phyloP scores from a whole-genome alignment of 139 green algal genomes.

The Trebouxia sp. region DNA sequence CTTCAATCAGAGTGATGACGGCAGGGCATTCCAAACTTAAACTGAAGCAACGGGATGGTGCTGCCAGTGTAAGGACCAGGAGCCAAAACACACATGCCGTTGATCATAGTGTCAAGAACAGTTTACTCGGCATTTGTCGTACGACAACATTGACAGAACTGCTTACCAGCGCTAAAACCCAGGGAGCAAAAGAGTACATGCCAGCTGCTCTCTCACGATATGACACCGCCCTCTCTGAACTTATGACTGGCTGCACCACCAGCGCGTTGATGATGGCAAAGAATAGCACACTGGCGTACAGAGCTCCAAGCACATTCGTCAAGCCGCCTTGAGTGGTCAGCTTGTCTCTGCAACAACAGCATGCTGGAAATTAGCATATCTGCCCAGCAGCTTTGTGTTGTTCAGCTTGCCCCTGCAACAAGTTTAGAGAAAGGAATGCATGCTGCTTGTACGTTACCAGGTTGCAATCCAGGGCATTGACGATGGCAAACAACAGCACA shows the following conservation, averaged over 20 bases:
- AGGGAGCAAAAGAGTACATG: conserved; percentile 32
- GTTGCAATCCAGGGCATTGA: too few relatives aligned
- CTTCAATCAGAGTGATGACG: too few relatives aligned
- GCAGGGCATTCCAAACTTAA: too few relatives aligned
- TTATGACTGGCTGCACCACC: conserved; percentile 53
- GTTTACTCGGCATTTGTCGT: too few relatives aligned
- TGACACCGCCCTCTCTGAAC: conserved; percentile 54
- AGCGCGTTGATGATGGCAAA: conserved; percentile 63
- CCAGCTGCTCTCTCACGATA: conserved; percentile 54
- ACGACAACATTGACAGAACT: too few relatives aligned
- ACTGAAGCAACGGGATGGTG: too few relatives aligned
- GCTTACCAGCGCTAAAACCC: conserved; percentile 25
- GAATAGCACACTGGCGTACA: conserved; percentile 16
- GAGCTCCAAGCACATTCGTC: background rate
- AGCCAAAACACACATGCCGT: too few relatives aligned
- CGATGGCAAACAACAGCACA: too few relatives aligned
- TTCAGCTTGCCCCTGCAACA: background rate
- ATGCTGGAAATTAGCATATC: background rate
- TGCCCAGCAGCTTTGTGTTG: too few relatives aligned
- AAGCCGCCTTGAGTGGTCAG: background rate
- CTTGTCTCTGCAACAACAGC: background rate
- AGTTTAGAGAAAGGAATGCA: background rate
- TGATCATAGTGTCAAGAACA: too few relatives aligned
- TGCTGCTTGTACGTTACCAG: too few relatives aligned
- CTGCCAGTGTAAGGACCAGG: too few relatives aligned